A percentile compares a stretch with the other conserved stretches of the same genome.
phyloP scores from a whole-genome alignment of 495 filamentous ascomycete species.

The Xylaria palmicola region DNA sequence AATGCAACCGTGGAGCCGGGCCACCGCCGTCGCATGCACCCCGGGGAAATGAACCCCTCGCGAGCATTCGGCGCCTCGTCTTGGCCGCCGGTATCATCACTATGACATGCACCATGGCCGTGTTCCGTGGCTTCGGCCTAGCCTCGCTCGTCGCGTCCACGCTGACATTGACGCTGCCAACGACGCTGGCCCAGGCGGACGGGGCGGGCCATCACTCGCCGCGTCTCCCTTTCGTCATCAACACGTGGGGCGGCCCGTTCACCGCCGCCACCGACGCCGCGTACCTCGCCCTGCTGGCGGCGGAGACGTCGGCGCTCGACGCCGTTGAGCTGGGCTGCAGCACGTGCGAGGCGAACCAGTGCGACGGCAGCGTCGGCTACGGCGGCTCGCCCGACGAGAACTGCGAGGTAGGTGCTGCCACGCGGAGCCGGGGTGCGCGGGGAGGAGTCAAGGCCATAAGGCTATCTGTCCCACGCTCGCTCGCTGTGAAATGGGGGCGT shows the following conservation, averaged over 20 bases:
- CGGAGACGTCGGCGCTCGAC: constrained; percentile 37
- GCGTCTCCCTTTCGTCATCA: constrained; percentile 44
- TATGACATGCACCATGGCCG: background rate
- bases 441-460: too few species aligned
- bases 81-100: constrained; percentile 3
- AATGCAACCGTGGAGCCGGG: constrained; percentile 10
- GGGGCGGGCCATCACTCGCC: constrained; percentile 21
- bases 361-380: constrained; percentile 48
- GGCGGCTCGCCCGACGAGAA: constrained; percentile 49
- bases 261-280: constrained; percentile 50
- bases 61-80: constrained; percentile 2
- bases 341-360: constrained; percentile 45
- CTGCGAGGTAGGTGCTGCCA: too few species aligned
- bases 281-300: constrained; percentile 30
- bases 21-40: background rate
- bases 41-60: constrained; percentile 2
- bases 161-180: background rate
- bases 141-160: constrained; percentile 9
- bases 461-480: too few species aligned
- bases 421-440: too few species aligned
- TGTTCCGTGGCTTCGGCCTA: constrained; percentile 4
- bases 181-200: background rate
- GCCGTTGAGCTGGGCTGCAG: constrained; percentile 45
- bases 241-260: constrained; percentile 48
- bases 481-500: too few species aligned